Base-by-base conservation (phyloP, 1,284 basidiomycete species). In the Ganoderma lucidum region DNA sequence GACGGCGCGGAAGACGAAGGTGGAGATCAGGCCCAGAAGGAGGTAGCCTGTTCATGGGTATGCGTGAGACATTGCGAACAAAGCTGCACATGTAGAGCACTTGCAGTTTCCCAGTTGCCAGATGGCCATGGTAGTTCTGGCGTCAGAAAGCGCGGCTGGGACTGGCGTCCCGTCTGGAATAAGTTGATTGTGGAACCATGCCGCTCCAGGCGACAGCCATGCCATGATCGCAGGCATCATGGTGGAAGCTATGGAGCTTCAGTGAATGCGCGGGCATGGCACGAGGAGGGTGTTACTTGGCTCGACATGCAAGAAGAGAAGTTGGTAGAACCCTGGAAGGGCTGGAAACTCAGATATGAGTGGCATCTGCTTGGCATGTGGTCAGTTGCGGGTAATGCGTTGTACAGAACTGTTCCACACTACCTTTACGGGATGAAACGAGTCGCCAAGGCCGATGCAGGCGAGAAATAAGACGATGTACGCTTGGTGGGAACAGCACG, bases 81-180 rank as follows among this genome's bases (percentile, higher is more conserved):
- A 9, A 61, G 37, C 42, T 42, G 53, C 4, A 8, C 32, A 61
- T 6, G 23, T 51, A 28, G 39, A 5, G 23, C 15, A 78, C 84
- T 55, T 71, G 92, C 93, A 91, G 74, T 92, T 93, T 37, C 85
- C 88, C 9, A 94, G 82, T 76, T 94, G 93, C 85, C 87, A 89
- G 65, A 93, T 84, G 19, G 87, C 88, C 87, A 93, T 92, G n/a
- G 81, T 81, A 3, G 88, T 86, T 23, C 89, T 83, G 35, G 82
- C 74, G 66, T 92, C 88, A 65, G 88, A 73, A 9, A 80, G 69
- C 15, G 69, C 73, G 6, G 73, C 35, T 14, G 83, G 79, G 6
- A 77, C 71, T 14, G 83, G 78, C 8, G 75, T 71, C 6, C 75
- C 67, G 14, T 81, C 82, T 1, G 92, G 92, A 64, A 93, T 85